Base-by-base conservation (phyloP, 169 alveolate genomes). In the Ichthyophthirius multifiliis region DNA sequence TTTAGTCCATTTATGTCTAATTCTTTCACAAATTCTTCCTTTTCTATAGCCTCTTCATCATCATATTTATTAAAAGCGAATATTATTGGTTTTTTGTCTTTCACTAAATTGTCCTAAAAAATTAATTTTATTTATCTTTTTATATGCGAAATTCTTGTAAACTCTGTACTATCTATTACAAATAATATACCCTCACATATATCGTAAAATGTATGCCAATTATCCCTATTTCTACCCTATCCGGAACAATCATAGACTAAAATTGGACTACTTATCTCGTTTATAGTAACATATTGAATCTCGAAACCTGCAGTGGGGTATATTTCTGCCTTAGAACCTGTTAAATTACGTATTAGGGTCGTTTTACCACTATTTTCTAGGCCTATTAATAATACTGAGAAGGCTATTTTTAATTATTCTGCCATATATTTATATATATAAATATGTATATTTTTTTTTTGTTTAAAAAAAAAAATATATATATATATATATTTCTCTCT, bases 211-310 rank as follows among this genome's bases (percentile, higher is more conserved):
- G 71, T 55, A 13, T 39, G 23, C 71, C 71, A 55, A 27, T 55
- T 55, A 55, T 55, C 71, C 31, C 71, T 55, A 6, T 34, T 39
- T 55, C 71, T 55, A 9, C 71, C 71, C 31, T 27, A 12, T 10
- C 71, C 71, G 13, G 71, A 55, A 23, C 71, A 55, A 55, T 55
- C 71, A 6, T 55, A 55, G 31, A 55, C 71, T 23, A 55, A 55
- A 55, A 55, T 18, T 10, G 71, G 71, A 20, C 43, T 39, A 55
- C 31, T 55, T 20, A 55, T 55, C 23, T 39, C 71, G 1, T 34
- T 5, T 12, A 34, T 27, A 55, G 23, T 55, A 10, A 55, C 23
- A 55, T 55, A 55, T 55, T 55, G 31, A 10, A 55, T 55, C 31
- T 55, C 71, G 31, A 55, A 55, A 20, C 71, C 71, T 1, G 71